Evolutionary conservation across 805 yeast species (phyloP).

Genomic region (Metschnikowia anglica): DNA sequence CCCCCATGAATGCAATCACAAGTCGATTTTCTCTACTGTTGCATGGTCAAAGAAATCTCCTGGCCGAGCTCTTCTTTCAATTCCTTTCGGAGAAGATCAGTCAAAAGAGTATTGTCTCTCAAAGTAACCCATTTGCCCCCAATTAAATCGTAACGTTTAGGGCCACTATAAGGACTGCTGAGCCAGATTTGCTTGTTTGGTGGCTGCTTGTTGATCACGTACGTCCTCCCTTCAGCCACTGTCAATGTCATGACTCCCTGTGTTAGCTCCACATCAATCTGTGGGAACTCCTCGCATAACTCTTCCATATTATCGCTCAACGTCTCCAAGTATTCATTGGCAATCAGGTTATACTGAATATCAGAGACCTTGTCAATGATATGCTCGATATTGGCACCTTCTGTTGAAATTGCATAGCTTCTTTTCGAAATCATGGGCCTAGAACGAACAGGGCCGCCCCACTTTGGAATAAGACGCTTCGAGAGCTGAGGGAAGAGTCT

Average conservation of each 20-base stretch:
- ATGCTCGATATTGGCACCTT: constrained; percentile 52
- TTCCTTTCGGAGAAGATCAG: constrained; percentile 35
- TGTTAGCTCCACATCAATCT: constrained; percentile 72
- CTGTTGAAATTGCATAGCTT: constrained; percentile 38
- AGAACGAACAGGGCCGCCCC: not conserved
- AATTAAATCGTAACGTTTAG: constrained; percentile 68
- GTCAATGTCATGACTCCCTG: constrained; percentile 85
- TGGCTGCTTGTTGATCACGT: constrained; percentile 95
- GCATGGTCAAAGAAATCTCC: constrained; percentile 18
- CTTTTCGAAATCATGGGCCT: constrained; percentile 1
- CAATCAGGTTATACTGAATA: constrained; percentile 58
- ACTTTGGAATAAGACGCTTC: not conserved
- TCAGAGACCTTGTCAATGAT: constrained; percentile 49
- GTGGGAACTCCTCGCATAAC: constrained; percentile 60
- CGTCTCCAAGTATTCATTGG: constrained; percentile 69
- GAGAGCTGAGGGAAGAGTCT: not conserved
- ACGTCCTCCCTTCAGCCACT: constrained; percentile 72
- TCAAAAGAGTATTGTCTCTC: constrained; percentile 53
- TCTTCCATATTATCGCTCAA: constrained; percentile 67
- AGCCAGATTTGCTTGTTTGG: constrained; percentile 97
- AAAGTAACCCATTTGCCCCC: constrained; percentile 76
- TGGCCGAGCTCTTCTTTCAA: constrained; percentile 29
- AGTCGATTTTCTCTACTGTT: constrained; percentile 8
- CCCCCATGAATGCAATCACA: not conserved
- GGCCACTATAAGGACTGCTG: constrained; percentile 90